Conservation (phyloP, 345 rosid genomes). For the Ceriops decandra region DNA sequence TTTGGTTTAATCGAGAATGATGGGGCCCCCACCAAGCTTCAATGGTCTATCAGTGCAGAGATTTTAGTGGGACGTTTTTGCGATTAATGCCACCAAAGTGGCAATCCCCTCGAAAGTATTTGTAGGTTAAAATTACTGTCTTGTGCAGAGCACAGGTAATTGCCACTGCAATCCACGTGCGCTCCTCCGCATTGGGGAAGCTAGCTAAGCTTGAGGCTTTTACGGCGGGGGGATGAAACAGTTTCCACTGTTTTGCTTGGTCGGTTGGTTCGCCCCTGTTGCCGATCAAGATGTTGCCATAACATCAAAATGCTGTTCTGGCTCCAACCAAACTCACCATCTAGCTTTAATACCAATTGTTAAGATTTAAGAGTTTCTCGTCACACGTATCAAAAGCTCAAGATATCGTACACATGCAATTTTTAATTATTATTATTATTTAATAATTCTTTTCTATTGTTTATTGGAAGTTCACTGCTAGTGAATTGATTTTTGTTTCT, state of each 20-base stretch:
- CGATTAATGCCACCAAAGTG: not conserved
- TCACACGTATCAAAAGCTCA: too few species aligned
- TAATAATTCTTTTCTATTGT: too few species aligned
- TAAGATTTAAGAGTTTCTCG: too few species aligned
- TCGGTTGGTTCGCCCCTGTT: too few species aligned
- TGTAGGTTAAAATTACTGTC: not conserved
- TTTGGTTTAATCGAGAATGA: not conserved
- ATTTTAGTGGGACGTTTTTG: not conserved
- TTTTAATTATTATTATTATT: too few species aligned
- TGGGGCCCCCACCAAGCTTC: not conserved
- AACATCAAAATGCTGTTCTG: too few species aligned
- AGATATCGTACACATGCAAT: too few species aligned
- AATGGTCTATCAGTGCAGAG: not conserved
- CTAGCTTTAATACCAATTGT: too few species aligned
- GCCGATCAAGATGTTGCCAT: too few species aligned
- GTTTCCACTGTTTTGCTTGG: slow-evolving; percentile 1
- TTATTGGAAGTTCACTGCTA: too few species aligned
- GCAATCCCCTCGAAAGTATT: not conserved
- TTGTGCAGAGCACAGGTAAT: not conserved
- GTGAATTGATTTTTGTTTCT: too few species aligned
- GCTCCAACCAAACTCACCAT: too few species aligned
- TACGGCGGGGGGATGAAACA: not conserved
- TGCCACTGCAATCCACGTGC: slow-evolving; percentile 19
- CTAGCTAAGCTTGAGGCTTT: not conserved
- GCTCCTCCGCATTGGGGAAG: slow-evolving; percentile 5